Percentiles rank a stretch among this genome's conserved stretches.
phyloP scores from a whole-genome alignment of 2,329 filamentous ascomycete genomes.

The Sclerotinia spermophila region DNA sequence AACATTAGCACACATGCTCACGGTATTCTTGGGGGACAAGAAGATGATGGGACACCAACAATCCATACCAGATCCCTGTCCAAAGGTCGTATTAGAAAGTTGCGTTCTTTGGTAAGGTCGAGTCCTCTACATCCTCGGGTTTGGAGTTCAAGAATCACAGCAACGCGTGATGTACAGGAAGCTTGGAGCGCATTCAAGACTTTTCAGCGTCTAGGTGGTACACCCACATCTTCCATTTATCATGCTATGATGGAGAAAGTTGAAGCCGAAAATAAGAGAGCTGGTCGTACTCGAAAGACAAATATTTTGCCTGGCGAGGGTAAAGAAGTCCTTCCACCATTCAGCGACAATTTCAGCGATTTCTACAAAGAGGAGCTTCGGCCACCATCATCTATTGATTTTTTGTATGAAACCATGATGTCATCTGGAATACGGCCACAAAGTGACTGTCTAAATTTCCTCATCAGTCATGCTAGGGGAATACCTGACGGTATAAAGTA shows the following conservation, averaged over 20 bases:
- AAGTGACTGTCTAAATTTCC: slow-evolving; percentile 49
- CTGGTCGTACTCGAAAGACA: slow-evolving; percentile 23
- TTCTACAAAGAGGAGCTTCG: slow-evolving; percentile 60
- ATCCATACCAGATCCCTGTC: slow-evolving; percentile 50
- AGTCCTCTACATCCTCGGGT: slow-evolving; percentile 10
- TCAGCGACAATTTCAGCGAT: slow-evolving; percentile 58
- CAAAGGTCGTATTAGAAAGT: neutral
- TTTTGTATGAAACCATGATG: slow-evolving; percentile 59
- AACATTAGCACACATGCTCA: slow-evolving; percentile 48
- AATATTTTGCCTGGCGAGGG: slow-evolving; percentile 56
- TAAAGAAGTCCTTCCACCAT: slow-evolving; percentile 51
- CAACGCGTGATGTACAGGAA: slow-evolving; percentile 58
- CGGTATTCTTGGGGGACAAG: slow-evolving; percentile 51
- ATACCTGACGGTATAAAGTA: slow-evolving; percentile 48
- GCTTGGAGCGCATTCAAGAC: slow-evolving; percentile 49
- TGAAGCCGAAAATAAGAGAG: slow-evolving; percentile 37
- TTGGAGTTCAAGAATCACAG: slow-evolving; percentile 56
- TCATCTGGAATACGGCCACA: slow-evolving; percentile 46
- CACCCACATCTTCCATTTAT: slow-evolving; percentile 48
- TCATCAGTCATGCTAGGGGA: slow-evolving; percentile 52
- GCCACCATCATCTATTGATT: slow-evolving; percentile 52
- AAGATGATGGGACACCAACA: slow-evolving; percentile 50
- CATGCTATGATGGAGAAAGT: slow-evolving; percentile 60
- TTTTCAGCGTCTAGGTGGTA: slow-evolving; percentile 38
- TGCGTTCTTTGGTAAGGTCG: slow-evolving; percentile 15